Evolutionary conservation across 352 stramenopile genomes (phyloP), one percentile per base, ranked within the genome.

Genomic region (Pythium grandisporangium): DNA sequence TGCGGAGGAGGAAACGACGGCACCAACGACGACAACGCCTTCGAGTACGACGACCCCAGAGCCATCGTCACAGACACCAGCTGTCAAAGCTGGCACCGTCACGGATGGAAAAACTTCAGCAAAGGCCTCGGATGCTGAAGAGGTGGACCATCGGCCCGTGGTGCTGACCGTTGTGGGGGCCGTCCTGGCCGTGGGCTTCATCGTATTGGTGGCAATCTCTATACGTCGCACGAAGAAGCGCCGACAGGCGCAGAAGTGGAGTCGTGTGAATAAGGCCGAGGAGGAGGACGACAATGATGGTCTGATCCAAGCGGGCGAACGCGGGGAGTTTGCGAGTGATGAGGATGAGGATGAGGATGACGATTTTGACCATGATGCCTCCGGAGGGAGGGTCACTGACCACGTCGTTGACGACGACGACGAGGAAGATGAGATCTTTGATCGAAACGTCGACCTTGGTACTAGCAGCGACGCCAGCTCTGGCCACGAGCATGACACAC

Each of bases 371-470:
- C 34, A 63, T 36, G 40, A 61, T 14, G 36, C 62, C 13, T 61
- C 58, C 32, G 61, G 51, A 8, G 14, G 14, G 27, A 32, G 27
- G 8, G 58, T 75, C 24, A 58, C 74, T 34, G 47, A 66, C 11
- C 42, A 48, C 34, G 52, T 51, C 20, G 39, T 39, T 23, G 51
- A 58, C 26, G 42, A 55, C 12, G 74, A 72, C 21, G 66, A 83
- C 23, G 66, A 80, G n/a, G 74, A 84, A 26, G 71, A 84, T 42
- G 75, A 84, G 47, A 77, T 85, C 33, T 88, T 88, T 46, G 69
- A 84, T 24, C 56, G 58, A 12, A 60, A 69, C 30, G 48, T 55
- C 0, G n/a, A n/a, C n/a, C n/a, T n/a, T n/a, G n/a, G n/a, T n/a
- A n/a, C n/a, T n/a, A n/a, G n/a, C n/a, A n/a, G n/a, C n/a, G 46